Evolutionary conservation across 2,329 filamentous ascomycete genomes (phyloP).

Genomic region (Exophiala sideris): DNA sequence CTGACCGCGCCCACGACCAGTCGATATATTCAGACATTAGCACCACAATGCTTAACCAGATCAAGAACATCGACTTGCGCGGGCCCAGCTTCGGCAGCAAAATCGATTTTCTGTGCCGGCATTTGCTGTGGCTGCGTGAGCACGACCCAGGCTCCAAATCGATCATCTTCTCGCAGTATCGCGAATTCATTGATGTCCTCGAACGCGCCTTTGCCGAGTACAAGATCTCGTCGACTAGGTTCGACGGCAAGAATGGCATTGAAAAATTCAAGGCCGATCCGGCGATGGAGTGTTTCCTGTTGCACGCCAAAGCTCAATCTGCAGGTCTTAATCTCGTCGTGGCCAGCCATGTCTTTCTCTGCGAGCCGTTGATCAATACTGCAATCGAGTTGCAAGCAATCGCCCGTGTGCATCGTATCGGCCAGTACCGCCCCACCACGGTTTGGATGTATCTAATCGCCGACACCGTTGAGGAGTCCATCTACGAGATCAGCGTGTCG

Average conservation of each 20-base stretch:
- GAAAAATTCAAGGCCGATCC: constrained; percentile 73
- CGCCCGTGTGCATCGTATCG: constrained; percentile 90
- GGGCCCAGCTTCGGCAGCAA: constrained; percentile 75
- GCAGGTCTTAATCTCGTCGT: constrained; percentile 89
- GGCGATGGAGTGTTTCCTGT: constrained; percentile 72
- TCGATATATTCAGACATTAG: constrained; percentile 77
- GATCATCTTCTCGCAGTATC: constrained; percentile 91
- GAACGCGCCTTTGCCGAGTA: constrained; percentile 66
- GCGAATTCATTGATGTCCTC: constrained; percentile 74
- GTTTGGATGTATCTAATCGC: constrained; percentile 95
- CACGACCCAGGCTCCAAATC: constrained; percentile 85
- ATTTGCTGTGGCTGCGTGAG: constrained; percentile 79
- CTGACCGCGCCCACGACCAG: constrained; percentile 35
- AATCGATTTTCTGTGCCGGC: constrained; percentile 76
- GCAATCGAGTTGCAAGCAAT: constrained; percentile 93
- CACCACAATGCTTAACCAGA: constrained; percentile 67
- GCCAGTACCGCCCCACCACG: constrained; percentile 80
- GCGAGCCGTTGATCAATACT: constrained; percentile 89
- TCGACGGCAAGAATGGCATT: constrained; percentile 67
- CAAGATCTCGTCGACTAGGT: constrained; percentile 68
- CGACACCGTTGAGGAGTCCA: constrained; percentile 86
- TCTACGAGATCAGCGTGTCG: constrained; percentile 80
- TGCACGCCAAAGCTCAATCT: constrained; percentile 84
- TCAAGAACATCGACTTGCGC: constrained; percentile 74
- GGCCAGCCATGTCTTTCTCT: constrained; percentile 90